Base-by-base conservation (phyloP, 2,329 filamentous ascomycete genomes). In the Trichoderma cornu-damae region DNA sequence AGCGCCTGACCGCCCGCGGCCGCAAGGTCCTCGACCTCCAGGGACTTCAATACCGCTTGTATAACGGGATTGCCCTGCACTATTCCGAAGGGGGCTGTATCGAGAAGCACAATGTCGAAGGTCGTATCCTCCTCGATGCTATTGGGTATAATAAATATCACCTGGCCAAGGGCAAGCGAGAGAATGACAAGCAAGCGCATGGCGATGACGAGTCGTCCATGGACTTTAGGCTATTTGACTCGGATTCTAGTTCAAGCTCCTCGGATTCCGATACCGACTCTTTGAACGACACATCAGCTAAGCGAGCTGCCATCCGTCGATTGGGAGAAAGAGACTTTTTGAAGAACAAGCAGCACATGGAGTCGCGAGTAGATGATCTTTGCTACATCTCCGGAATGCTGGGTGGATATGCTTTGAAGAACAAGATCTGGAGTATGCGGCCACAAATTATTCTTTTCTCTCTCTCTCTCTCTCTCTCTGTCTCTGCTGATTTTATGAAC, bases 401-500 rank as follows among this genome's bases (percentile, higher is more conserved):
- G 34, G 66, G 73, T 6, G 78, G 76, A 0, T 80, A 74, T 54
- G 72, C 76, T 0, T 65, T 78, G 50, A 77, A 77, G 65, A 77
- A 75, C 59, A 77, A 77, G 65, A 50, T 70, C 4, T 79, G 76
- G 77, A 60, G 73, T 73, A 61, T 67, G 72, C 70, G 3, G 30
- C 2, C 26, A 9, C 20, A 8, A 7, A 11, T 14, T 11, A n/a
- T 4, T 8, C 24, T 16, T 14, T 20, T 11, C 8, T 5, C 12
- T 3, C 2, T 47, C 2, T n/a, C n/a, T n/a, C n/a, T n/a, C n/a
- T n/a, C n/a, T n/a, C n/a, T n/a, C n/a, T n/a, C n/a, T n/a, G n/a
- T n/a, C n/a, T n/a, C n/a, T n/a, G n/a, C n/a, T n/a, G n/a, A n/a
- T n/a, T n/a, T n/a, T n/a, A n/a, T 9, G 3, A 32, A 4, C 1